Percentiles rank a stretch among this genome's conserved stretches.
These are phyloP conservation scores for Metarhizium humberi DNA, from an alignment of 2,329 filamentous ascomycete species.

Conservation along the genomic window DNA sequence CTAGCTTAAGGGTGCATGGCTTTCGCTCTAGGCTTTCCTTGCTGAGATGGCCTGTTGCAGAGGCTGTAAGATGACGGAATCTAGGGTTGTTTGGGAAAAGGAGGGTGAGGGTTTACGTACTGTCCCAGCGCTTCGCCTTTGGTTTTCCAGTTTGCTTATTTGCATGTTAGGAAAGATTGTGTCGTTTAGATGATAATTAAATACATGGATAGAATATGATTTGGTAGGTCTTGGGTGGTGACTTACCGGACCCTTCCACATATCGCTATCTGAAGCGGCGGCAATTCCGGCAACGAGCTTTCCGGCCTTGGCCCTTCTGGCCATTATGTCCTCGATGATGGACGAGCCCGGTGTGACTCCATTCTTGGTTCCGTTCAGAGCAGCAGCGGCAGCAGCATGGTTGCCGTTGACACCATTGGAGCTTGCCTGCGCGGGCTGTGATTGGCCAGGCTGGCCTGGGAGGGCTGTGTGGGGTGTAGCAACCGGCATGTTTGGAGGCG, in stretches of 20 bases:
- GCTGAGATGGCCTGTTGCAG: slow-evolving; percentile 43
- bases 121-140: slow-evolving; percentile 74
- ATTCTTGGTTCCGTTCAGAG: slow-evolving; percentile 10
- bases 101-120: slow-evolving; percentile 41
- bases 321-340: slow-evolving; percentile 20
- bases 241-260: slow-evolving; percentile 69
- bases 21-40: slow-evolving; percentile 50
- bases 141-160: slow-evolving; percentile 47
- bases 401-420: slow-evolving; percentile 14
- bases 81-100: neutral
- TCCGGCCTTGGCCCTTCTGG: slow-evolving; percentile 55
- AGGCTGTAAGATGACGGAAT: neutral
- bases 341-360: slow-evolving; percentile 8
- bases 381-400: slow-evolving; percentile 7
- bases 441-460: slow-evolving; percentile 3
- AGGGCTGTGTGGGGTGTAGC: slow-evolving; percentile 1
- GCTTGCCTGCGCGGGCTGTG: slow-evolving; percentile 10
- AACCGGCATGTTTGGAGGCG: slow-evolving; percentile 3
- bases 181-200: neutral
- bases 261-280: slow-evolving; percentile 66
- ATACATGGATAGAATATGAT: too few species aligned
- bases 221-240: too few species aligned
- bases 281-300: slow-evolving; percentile 68
- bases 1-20: slow-evolving; percentile 70
- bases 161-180: neutral